Evolutionary conservation across 768 basidiomycete genomes (phyloP), one percentile per base, ranked within the genome.

Genomic region (Chalciporus piperatus): DNA sequence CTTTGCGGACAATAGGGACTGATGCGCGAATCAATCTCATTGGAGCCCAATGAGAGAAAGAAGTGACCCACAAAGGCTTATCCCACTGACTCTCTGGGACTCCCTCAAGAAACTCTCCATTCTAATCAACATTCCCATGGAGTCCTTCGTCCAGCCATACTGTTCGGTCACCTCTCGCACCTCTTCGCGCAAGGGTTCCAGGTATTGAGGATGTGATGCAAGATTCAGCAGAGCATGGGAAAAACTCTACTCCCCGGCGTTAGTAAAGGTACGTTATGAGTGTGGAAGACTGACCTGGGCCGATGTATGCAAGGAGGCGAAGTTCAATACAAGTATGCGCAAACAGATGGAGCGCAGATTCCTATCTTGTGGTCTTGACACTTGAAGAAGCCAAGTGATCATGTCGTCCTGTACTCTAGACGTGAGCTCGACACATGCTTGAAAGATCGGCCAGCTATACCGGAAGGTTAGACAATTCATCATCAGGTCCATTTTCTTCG

Each of bases 31-130:
- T 65, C 44, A 64, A 30, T 22, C 25, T 9, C 14, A 39, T 23
- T n/a, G 12, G 11, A 22, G 20, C 28, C 8, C 11, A 28, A 32
- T 17, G 6, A 27, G 27, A 38, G 32, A 37, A 46, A 22, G 12
- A 54, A 28, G 19, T 14, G 45, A 59, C 72, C 6, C 51, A 73
- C 73, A 59, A 30, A 66, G 59, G 35, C 58, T 69, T 19, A 71
- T 63, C 10, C 70, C 68, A 6, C 66, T 69, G 12, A 68, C 25
- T 27, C 76, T 67, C 54, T 71, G 68, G 3, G 70, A 69, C 53
- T 76, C 76, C 45, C 70, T 72, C 47, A 78, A 45, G 56, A 78
- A 76, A 45, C 74, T 77, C 48, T 77, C 75, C 48, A 74, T 58
- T 57, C 70, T 70, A 52, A 66, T 61, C 57, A 74, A 52, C 52